Conservation (phyloP, 1,139 yeast species). For the Yamadazyma dushanensis region DNA sequence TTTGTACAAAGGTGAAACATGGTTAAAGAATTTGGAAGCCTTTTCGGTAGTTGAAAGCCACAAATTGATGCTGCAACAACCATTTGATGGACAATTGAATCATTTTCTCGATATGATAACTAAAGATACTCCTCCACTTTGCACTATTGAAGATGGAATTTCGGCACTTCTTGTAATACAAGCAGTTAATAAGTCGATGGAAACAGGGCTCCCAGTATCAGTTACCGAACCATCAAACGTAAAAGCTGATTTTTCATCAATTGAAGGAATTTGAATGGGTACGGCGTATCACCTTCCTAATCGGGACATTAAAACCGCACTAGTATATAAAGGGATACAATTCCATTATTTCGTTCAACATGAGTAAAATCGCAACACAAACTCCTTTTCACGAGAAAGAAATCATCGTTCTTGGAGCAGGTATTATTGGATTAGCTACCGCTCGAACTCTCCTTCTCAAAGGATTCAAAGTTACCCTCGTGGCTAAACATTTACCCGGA, state of each 20-base stretch:
- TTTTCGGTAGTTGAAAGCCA: slow-evolving; percentile 15
- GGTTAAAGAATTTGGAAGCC: slow-evolving; percentile 20
- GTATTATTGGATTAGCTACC: neutral
- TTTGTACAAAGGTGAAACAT: slow-evolving; percentile 21
- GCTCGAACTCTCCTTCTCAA: slow-evolving; percentile 1
- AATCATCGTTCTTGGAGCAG: slow-evolving; percentile 1
- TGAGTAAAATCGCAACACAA: slow-evolving; percentile 1
- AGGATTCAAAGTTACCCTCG: neutral
- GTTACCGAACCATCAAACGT: slow-evolving; percentile 24
- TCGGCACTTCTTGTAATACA: slow-evolving; percentile 32
- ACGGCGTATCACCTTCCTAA: neutral
- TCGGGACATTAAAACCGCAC: neutral
- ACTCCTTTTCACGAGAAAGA: neutral
- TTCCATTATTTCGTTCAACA: too few relatives aligned
- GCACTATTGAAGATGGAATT: slow-evolving; percentile 39
- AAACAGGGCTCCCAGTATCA: slow-evolving; percentile 33
- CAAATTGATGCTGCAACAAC: slow-evolving; percentile 19
- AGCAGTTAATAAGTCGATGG: slow-evolving; percentile 36
- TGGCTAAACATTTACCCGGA: neutral
- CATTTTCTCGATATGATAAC: slow-evolving; percentile 37
- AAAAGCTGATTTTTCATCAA: too few relatives aligned
- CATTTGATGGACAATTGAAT: slow-evolving; percentile 40
- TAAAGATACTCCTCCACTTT: slow-evolving; percentile 28
- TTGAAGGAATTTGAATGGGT: neutral
- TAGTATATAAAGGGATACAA: neutral